Percentiles rank a stretch among this genome's conserved stretches.
Evolutionary conservation across 2,329 filamentous ascomycete species (phyloP).

Genomic region (Cladosporium cucumerinum): DNA sequence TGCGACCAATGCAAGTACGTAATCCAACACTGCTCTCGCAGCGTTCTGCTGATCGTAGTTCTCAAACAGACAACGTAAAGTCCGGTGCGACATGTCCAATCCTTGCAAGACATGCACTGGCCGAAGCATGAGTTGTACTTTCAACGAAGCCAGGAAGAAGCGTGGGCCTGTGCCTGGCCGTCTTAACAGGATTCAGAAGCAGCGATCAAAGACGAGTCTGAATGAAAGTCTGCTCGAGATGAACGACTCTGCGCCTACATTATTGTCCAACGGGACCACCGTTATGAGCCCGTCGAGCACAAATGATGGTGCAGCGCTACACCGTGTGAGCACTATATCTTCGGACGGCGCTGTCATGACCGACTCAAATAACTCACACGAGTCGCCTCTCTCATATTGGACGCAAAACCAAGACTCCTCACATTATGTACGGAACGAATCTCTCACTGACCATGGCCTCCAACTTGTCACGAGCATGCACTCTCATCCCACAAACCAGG

Average conservation of each 20-base stretch:
- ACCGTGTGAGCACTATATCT: conserved; percentile 8
- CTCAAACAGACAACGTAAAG: conserved; percentile 27
- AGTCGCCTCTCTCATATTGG: background rate
- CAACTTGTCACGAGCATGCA: background rate
- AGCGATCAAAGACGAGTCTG: conserved; percentile 24
- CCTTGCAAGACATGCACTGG: conserved; percentile 40
- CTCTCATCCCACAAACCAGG: background rate
- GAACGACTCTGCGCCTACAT: background rate
- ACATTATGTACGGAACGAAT: background rate
- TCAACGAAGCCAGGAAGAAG: conserved; percentile 42
- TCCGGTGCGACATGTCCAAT: conserved; percentile 40
- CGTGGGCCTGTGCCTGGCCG: conserved; percentile 38
- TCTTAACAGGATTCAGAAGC: conserved; percentile 38
- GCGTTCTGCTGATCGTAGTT: background rate
- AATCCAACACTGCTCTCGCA: conserved; percentile 14
- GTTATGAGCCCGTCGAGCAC: background rate
- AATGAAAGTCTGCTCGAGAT: conserved; percentile 17
- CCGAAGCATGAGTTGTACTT: conserved; percentile 42
- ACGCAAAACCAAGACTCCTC: background rate
- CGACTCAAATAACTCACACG: background rate
- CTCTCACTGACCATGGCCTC: background rate
- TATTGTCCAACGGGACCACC: background rate
- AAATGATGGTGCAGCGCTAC: conserved; percentile 1
- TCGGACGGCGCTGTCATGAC: background rate
- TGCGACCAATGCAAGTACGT: conserved; percentile 44